These are phyloP conservation scores for Saccharomycopsis amapae DNA, from an alignment of 805 yeast genomes.

Conservation along the genomic window DNA sequence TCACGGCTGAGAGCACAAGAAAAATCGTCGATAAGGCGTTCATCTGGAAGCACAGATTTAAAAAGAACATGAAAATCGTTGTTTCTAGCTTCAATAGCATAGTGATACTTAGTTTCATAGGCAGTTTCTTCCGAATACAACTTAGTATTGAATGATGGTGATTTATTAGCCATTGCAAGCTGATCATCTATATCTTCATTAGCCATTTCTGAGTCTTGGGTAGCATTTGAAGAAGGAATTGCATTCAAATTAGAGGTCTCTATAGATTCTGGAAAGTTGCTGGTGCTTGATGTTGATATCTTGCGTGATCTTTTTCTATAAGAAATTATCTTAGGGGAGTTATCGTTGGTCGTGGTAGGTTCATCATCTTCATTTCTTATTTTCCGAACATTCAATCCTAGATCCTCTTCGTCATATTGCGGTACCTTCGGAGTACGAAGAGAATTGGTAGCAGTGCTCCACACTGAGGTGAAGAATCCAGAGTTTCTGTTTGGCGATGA, in stretches of 20 bases:
- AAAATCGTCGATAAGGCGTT: slow-evolving; percentile 75
- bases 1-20: slow-evolving; percentile 87
- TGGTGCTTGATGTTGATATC: slow-evolving; percentile 15
- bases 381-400: background rate
- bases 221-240: too few species aligned
- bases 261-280: too few species aligned
- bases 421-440: background rate
- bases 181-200: slow-evolving; percentile 13
- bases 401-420: background rate
- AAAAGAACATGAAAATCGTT: slow-evolving; percentile 74
- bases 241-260: too few species aligned
- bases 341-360: too few species aligned
- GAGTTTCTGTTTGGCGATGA: slow-evolving; percentile 9
- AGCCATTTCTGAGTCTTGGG: background rate
- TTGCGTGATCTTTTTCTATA: slow-evolving; percentile 19
- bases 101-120: slow-evolving; percentile 51
- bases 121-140: slow-evolving; percentile 53
- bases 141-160: slow-evolving; percentile 26
- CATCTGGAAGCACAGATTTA: slow-evolving; percentile 57
- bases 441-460: slow-evolving; percentile 15
- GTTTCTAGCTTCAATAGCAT: slow-evolving; percentile 58
- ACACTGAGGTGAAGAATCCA: slow-evolving; percentile 16
- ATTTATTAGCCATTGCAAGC: slow-evolving; percentile 7
- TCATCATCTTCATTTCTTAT: background rate
- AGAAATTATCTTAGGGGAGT: slow-evolving; percentile 18